A percentile compares a stretch with the other conserved stretches of the same genome.
Conservation (phyloP, 2,329 filamentous ascomycete species). For the Apiospora pterosperma region DNA sequence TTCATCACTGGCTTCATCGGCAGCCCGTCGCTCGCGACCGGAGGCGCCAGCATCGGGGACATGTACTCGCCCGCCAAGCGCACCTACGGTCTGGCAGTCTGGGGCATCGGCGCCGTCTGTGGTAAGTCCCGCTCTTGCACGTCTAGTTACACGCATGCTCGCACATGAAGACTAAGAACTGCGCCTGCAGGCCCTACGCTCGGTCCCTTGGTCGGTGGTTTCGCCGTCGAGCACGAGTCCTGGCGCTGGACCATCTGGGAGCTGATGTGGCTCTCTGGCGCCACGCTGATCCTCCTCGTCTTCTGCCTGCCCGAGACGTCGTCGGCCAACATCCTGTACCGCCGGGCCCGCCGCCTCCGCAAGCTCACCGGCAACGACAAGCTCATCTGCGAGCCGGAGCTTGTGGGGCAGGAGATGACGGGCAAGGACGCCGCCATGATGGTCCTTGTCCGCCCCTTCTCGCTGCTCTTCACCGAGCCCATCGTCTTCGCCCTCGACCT, state of each 20-base stretch:
- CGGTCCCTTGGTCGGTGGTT: constrained; percentile 45
- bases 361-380: constrained; percentile 18
- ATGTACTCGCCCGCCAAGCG: constrained; percentile 32
- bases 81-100: constrained; percentile 40
- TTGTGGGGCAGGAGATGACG: constrained; percentile 40
- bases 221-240: constrained; percentile 35
- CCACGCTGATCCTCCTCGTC: constrained; percentile 39
- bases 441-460: constrained; percentile 20
- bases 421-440: constrained; percentile 47
- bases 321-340: constrained; percentile 48
- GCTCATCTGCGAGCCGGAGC: constrained; percentile 54
- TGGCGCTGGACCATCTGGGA: constrained; percentile 52
- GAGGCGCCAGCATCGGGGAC: constrained; percentile 24
- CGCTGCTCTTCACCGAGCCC: constrained; percentile 45
- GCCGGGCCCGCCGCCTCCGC: constrained; percentile 48
- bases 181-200: constrained; percentile 35
- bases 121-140: constrained; percentile 13
- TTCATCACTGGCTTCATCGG: constrained; percentile 48
- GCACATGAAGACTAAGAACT: neutral
- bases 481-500: constrained; percentile 46
- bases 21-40: constrained; percentile 24
- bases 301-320: constrained; percentile 54
- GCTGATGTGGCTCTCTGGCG: constrained; percentile 39
- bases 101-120: constrained; percentile 35
- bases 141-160: no score